phyloP scores from a whole-genome alignment of 345 rosid species.

The Sisymbrium altissimum region DNA sequence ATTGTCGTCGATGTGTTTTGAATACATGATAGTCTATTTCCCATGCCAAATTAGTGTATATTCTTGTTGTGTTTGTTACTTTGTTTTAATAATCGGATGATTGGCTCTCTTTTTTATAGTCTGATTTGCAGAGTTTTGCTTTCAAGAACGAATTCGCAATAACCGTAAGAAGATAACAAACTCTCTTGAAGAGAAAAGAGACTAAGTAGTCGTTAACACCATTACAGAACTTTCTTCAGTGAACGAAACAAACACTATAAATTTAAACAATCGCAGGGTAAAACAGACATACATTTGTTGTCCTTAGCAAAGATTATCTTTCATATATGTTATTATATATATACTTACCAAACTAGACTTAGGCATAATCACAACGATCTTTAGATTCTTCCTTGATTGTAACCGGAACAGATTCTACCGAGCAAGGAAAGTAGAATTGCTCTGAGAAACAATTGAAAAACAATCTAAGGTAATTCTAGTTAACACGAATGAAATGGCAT shows the following conservation, averaged over 20 bases:
- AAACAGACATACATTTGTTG: background rate
- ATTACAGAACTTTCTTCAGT: conserved; percentile 1
- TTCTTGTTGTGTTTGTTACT: background rate
- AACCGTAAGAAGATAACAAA: background rate
- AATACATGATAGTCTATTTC: no score
- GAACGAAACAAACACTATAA: background rate
- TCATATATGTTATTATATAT: background rate
- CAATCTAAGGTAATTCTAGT: background rate
- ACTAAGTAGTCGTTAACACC: background rate
- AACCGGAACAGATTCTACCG: conserved; percentile 2
- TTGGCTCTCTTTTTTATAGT: background rate
- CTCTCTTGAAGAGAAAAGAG: no score
- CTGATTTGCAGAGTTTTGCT: background rate
- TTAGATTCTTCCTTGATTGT: background rate
- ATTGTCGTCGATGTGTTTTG: background rate
- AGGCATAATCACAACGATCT: background rate
- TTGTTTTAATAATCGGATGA: background rate
- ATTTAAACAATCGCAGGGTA: background rate
- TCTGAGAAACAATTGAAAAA: conserved; percentile 6
- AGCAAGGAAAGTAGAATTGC: background rate
- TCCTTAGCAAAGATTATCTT: background rate
- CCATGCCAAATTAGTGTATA: background rate
- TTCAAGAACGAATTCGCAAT: background rate
- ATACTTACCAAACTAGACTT: background rate
- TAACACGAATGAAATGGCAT: background rate